A percentile compares a stretch with the other conserved stretches of the same genome.
Evolutionary conservation across 1,139 yeast species (phyloP).

Genomic region (Pichia cactophila): DNA sequence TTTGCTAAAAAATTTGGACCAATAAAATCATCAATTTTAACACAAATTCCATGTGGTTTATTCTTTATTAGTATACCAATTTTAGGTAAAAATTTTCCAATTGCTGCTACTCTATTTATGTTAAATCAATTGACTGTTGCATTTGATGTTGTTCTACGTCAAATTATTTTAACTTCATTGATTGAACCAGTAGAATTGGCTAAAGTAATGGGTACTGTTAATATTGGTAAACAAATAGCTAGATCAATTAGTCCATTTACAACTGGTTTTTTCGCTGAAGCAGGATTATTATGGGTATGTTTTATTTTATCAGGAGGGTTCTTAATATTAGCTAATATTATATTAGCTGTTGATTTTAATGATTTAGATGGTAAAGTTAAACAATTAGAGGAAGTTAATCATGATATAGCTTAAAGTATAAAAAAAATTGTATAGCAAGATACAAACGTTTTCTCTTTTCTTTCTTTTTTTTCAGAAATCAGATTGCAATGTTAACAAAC

Average conservation of each 20-base stretch:
- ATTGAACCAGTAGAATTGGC: constrained; percentile 57
- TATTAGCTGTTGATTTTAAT: constrained; percentile 37
- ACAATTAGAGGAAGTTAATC: constrained; percentile 25
- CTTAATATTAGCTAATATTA: constrained; percentile 37
- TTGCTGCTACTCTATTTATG: constrained; percentile 33
- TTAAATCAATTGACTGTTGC: constrained; percentile 52
- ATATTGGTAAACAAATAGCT: constrained; percentile 78
- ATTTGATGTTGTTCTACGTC: constrained; percentile 92
- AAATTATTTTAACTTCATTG: constrained; percentile 63
- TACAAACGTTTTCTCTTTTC: no score
- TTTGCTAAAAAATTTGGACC: constrained; percentile 69
- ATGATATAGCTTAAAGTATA: constrained; percentile 5
- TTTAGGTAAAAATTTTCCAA: constrained; percentile 25
- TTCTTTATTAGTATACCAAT: constrained; percentile 52
- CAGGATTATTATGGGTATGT: constrained; percentile 44
- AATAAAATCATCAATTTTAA: constrained; percentile 63
- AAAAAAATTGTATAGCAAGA: not conserved
- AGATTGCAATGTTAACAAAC: constrained; percentile 6
- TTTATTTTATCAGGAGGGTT: constrained; percentile 59
- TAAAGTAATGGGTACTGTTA: constrained; percentile 75
- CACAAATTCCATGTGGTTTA: constrained; percentile 73
- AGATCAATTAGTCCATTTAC: constrained; percentile 74
- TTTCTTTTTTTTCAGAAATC: not conserved
- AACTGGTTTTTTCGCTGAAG: constrained; percentile 65
- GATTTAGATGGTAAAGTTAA: constrained; percentile 34